Conservation (phyloP, 352 stramenopile genomes). For the Globisporangium splendens region DNA sequence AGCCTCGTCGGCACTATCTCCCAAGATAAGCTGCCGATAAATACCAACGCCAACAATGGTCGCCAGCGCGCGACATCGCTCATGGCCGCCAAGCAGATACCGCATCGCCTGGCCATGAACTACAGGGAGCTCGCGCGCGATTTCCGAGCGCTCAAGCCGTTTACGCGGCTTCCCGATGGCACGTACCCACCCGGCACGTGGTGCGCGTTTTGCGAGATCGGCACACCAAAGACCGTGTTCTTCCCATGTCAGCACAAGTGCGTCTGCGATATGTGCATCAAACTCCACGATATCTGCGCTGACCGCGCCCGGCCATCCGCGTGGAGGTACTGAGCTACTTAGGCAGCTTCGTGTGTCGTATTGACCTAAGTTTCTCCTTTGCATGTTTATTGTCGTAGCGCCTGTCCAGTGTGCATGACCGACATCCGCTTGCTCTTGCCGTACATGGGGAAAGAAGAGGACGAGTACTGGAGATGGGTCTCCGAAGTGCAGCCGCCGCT, state of each 20-base stretch:
- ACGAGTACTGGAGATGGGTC: conserved; percentile 64
- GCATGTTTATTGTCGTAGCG: conserved; percentile 19
- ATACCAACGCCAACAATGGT: background rate
- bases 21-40: background rate
- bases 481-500: conserved; percentile 43
- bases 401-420: conserved; percentile 58
- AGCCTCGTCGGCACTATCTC: background rate
- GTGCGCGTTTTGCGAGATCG: conserved; percentile 44
- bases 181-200: conserved; percentile 30
- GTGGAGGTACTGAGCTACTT: conserved; percentile 30
- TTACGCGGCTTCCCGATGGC: conserved; percentile 39
- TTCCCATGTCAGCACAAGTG: conserved; percentile 71
- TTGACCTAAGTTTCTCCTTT: no score
- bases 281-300: conserved; percentile 32
- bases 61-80: conserved; percentile 15
- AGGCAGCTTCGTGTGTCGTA: no score
- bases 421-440: conserved; percentile 63
- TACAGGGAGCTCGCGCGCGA: conserved; percentile 50
- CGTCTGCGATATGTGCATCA: conserved; percentile 54
- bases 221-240: conserved; percentile 35
- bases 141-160: conserved; percentile 49
- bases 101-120: conserved; percentile 40
- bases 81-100: conserved; percentile 7
- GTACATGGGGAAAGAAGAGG: conserved; percentile 45
- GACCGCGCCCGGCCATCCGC: conserved; percentile 16